Percentiles rank a stretch among this genome's conserved stretches.
Evolutionary conservation across 139 green algal species (phyloP).

Genomic region (Coelastrella sp.): DNA sequence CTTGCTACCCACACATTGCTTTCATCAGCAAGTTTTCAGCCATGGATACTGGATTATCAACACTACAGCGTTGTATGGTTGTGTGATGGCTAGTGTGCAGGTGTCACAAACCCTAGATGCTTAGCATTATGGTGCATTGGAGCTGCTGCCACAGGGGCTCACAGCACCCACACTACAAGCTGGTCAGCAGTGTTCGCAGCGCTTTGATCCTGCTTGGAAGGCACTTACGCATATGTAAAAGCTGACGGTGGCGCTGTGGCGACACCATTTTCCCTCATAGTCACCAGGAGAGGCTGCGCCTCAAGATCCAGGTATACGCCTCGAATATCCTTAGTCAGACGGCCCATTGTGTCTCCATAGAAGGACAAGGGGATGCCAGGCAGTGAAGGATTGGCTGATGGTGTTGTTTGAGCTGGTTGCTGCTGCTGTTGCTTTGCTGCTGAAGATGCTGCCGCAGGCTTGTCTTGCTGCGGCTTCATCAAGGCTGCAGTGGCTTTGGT

Average conservation of each 20-base stretch:
- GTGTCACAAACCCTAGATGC: too few species aligned
- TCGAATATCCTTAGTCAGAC: slow-evolving; percentile 14
- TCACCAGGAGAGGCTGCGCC: background rate
- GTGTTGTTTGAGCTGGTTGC: background rate
- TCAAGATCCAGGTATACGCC: background rate
- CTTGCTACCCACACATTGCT: too few species aligned
- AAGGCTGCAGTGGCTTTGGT: too few species aligned
- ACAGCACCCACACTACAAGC: too few species aligned
- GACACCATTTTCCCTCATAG: background rate
- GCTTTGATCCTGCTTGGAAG: too few species aligned
- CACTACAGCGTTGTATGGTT: too few species aligned
- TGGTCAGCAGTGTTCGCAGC: too few species aligned
- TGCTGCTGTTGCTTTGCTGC: background rate
- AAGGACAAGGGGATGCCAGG: background rate
- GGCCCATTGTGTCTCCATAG: background rate
- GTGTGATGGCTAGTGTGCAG: too few species aligned
- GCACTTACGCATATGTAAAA: slow-evolving; percentile 28
- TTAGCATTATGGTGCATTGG: too few species aligned
- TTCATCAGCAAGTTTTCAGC: too few species aligned
- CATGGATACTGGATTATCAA: too few species aligned
- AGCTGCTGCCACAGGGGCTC: too few species aligned
- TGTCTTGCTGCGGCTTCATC: background rate
- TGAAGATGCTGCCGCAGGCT: background rate
- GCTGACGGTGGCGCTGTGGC: background rate
- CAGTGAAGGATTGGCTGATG: background rate